A percentile compares a stretch with the other conserved stretches of the same genome.
These are phyloP conservation scores for Cyclostephanos tholiformis DNA, from an alignment of 108 stramenopile species.

Conservation along the genomic window DNA sequence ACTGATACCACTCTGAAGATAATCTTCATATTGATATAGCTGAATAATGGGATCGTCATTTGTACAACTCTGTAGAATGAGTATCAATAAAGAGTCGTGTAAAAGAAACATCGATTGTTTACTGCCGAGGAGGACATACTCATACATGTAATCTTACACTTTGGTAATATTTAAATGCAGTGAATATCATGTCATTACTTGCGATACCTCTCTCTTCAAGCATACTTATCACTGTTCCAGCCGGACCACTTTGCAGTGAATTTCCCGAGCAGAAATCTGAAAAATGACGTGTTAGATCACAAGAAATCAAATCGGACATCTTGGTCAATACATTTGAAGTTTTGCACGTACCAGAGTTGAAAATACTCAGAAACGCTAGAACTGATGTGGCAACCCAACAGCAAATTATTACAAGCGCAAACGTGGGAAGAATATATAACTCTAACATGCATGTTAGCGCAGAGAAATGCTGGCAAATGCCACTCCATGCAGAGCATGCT, in stretches of 20 bases:
- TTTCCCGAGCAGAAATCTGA: slow-evolving; percentile 42
- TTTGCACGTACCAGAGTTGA: slow-evolving; percentile 33
- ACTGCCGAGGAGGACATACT: background rate
- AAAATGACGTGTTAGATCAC: background rate
- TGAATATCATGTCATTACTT: slow-evolving; percentile 27
- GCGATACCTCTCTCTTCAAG: slow-evolving; percentile 17
- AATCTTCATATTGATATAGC: slow-evolving; percentile 44
- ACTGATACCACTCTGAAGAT: slow-evolving; percentile 33
- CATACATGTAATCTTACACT: slow-evolving; percentile 13
- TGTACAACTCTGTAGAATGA: slow-evolving; percentile 20
- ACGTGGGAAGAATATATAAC: slow-evolving; percentile 34
- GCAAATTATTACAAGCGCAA: slow-evolving; percentile 25
- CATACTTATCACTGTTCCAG: slow-evolving; percentile 28
- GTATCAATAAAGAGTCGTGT: background rate
- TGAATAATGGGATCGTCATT: slow-evolving; percentile 31
- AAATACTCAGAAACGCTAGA: slow-evolving; percentile 26
- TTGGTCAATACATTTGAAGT: background rate
- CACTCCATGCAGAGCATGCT: slow-evolving; percentile 19
- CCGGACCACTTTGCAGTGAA: slow-evolving; percentile 25
- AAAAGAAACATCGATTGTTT: background rate
- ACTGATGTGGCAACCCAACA: slow-evolving; percentile 29
- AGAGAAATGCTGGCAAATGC: background rate
- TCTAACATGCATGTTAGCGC: slow-evolving; percentile 36
- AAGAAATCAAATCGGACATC: too few relatives aligned
- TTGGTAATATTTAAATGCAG: slow-evolving; percentile 43